Conservation (phyloP, 805 yeast species). For the Candida boidinii region DNA sequence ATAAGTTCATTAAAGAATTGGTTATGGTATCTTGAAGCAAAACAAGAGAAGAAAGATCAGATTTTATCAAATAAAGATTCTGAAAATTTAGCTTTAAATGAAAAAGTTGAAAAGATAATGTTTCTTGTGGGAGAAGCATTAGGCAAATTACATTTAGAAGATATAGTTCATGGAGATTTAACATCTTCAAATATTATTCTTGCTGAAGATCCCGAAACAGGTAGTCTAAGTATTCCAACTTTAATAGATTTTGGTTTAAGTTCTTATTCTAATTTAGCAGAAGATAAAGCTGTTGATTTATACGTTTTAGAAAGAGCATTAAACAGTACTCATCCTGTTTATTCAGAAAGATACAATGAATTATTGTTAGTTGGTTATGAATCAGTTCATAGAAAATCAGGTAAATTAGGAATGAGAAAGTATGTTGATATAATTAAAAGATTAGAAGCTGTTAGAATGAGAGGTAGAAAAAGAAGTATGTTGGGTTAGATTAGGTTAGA, state of each 20-base stretch:
- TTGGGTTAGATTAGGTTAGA: conserved; percentile 41
- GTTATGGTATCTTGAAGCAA: conserved; percentile 52
- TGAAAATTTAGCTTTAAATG: conserved; percentile 17
- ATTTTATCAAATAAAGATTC: neutral
- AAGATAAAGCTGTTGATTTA: conserved; percentile 95
- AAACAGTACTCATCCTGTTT: conserved; percentile 78
- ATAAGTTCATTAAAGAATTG: conserved; percentile 64
- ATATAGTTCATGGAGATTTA: conserved; percentile 87
- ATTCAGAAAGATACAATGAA: conserved; percentile 50
- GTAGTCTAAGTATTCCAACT: conserved; percentile 32
- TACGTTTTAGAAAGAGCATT: conserved; percentile 92
- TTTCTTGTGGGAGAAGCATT: conserved; percentile 55
- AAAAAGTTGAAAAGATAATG: conserved; percentile 36
- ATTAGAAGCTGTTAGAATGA: conserved; percentile 74
- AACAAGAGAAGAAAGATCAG: conserved; percentile 17
- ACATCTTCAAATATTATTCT: conserved; percentile 83
- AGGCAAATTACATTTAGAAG: conserved; percentile 64
- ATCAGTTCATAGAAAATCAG: conserved; percentile 25
- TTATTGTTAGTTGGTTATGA: conserved; percentile 72
- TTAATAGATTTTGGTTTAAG: conserved; percentile 92
- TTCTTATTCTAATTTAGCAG: conserved; percentile 63
- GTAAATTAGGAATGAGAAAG: conserved; percentile 30
- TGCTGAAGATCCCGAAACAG: conserved; percentile 4
- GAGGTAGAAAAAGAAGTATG: conserved; percentile 96
- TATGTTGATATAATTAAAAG: conserved; percentile 49